phyloP scores from a whole-genome alignment of 345 rosid genomes.

The Excoecaria cochinchinensis region DNA sequence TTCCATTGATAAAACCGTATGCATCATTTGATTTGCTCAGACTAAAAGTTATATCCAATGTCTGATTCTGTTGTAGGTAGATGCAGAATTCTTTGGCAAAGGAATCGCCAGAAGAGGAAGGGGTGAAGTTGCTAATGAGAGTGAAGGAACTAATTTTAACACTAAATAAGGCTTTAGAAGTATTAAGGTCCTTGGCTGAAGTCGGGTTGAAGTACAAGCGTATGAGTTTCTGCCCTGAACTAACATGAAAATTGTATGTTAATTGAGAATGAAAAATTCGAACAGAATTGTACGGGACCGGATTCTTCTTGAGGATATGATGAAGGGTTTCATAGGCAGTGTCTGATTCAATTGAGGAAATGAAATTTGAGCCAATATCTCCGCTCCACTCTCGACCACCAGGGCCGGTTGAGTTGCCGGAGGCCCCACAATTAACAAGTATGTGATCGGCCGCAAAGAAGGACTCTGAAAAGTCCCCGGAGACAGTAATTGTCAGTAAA shows the following conservation, averaged over 20 bases:
- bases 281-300: constrained; percentile 23
- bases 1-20: constrained; percentile 38
- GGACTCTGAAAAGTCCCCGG: neutral
- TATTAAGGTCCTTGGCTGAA: constrained; percentile 1
- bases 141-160: constrained; percentile 19
- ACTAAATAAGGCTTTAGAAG: constrained; percentile 21
- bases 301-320: constrained; percentile 22
- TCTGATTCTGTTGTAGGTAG: neutral
- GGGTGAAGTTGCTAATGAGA: constrained; percentile 35
- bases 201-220: constrained; percentile 26
- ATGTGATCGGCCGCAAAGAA: neutral
- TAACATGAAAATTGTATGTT: constrained; percentile 26
- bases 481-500: neutral
- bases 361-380: constrained; percentile 18
- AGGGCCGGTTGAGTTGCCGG: constrained; percentile 12
- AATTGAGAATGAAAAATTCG: constrained; percentile 26
- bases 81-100: constrained; percentile 17
- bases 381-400: constrained; percentile 3
- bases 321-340: constrained; percentile 25
- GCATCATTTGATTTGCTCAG: constrained; percentile 23
- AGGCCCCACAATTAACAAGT: neutral
- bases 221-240: constrained; percentile 25
- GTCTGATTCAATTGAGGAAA: neutral
- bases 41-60: constrained; percentile 34
- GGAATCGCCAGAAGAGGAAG: constrained; percentile 1